These are phyloP conservation scores for Wallacemonas sp. DNA, from an alignment of 208 protist species.

Conservation along the genomic window DNA sequence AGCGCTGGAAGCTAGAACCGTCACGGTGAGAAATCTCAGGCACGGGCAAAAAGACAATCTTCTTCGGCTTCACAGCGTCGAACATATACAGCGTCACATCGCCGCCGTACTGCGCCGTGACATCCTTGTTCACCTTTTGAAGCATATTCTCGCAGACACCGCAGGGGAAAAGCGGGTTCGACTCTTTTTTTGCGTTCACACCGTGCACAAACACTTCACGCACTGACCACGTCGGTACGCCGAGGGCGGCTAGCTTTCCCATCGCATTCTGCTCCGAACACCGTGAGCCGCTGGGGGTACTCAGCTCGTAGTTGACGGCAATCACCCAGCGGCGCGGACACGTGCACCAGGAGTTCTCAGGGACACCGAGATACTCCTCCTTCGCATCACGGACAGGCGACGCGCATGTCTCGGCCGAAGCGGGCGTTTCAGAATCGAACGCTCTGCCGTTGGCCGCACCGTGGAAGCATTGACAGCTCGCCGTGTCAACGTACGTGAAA, in stretches of 20 bases:
- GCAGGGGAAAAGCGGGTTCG: slow-evolving; percentile 90
- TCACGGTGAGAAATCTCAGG: slow-evolving; percentile 83
- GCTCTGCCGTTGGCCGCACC: slow-evolving; percentile 26
- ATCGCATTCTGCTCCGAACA: slow-evolving; percentile 91
- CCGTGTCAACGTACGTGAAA: slow-evolving; percentile 83
- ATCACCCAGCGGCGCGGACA: slow-evolving; percentile 70
- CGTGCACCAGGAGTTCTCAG: slow-evolving; percentile 67
- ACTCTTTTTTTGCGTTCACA: slow-evolving; percentile 56
- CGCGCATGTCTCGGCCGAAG: background rate
- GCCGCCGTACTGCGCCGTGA: slow-evolving; percentile 58
- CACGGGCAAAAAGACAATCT: slow-evolving; percentile 79
- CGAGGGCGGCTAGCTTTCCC: slow-evolving; percentile 76
- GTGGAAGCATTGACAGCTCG: slow-evolving; percentile 52
- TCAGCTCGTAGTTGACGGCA: slow-evolving; percentile 90
- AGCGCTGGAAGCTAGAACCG: slow-evolving; percentile 69
- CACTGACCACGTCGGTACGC: slow-evolving; percentile 74
- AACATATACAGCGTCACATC: slow-evolving; percentile 90
- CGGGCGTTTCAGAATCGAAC: slow-evolving; percentile 5
- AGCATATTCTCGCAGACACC: slow-evolving; percentile 92
- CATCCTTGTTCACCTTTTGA: slow-evolving; percentile 78
- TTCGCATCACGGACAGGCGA: slow-evolving; percentile 3
- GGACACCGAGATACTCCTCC: slow-evolving; percentile 33
- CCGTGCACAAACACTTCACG: slow-evolving; percentile 89
- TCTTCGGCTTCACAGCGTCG: slow-evolving; percentile 73
- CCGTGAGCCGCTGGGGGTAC: slow-evolving; percentile 85